Percentiles rank a stretch among this genome's conserved stretches.
These are phyloP conservation scores for Diplogelasinospora grovesii DNA, from an alignment of 495 filamentous ascomycete species.

Conservation along the genomic window DNA sequence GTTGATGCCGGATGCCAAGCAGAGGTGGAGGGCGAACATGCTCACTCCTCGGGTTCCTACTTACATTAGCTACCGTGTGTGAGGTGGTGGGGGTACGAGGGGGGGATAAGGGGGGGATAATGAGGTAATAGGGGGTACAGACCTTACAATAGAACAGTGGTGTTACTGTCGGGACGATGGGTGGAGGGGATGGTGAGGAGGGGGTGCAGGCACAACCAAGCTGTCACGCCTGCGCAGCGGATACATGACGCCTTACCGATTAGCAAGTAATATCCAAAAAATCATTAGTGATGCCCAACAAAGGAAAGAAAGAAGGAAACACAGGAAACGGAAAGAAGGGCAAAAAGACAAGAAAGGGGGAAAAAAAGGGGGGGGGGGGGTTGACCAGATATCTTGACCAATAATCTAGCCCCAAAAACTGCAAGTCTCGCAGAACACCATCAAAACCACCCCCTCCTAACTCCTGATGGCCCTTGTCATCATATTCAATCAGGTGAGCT, in stretches of 20 bases:
- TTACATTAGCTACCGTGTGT: neutral
- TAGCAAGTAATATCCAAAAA: neutral
- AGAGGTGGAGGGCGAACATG: slow-evolving; percentile 16
- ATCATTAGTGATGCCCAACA: neutral
- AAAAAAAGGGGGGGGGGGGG: too few relatives aligned
- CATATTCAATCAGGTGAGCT: too few relatives aligned
- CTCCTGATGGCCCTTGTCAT: neutral
- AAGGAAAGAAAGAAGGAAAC: slow-evolving; percentile 5
- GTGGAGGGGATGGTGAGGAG: slow-evolving; percentile 7
- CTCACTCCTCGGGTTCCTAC: slow-evolving; percentile 18
- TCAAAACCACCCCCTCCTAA: slow-evolving; percentile 20
- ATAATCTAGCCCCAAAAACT: slow-evolving; percentile 14
- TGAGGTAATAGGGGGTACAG: too few relatives aligned
- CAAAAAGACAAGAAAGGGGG: too few relatives aligned
- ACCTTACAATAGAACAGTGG: slow-evolving; percentile 2
- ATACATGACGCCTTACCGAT: slow-evolving; percentile 10
- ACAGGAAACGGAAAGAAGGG: too few relatives aligned
- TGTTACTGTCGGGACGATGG: neutral
- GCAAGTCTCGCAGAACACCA: slow-evolving; percentile 26
- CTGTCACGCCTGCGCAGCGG: slow-evolving; percentile 11
- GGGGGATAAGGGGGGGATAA: too few relatives aligned
- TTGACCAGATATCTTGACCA: too few relatives aligned
- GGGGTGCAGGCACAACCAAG: too few relatives aligned
- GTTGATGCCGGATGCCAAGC: slow-evolving; percentile 18
- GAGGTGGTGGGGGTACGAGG: neutral